Percentiles rank a stretch among this genome's conserved stretches.
phyloP scores from a whole-genome alignment of 1,139 yeast species.

The Zygoascus sp. region DNA sequence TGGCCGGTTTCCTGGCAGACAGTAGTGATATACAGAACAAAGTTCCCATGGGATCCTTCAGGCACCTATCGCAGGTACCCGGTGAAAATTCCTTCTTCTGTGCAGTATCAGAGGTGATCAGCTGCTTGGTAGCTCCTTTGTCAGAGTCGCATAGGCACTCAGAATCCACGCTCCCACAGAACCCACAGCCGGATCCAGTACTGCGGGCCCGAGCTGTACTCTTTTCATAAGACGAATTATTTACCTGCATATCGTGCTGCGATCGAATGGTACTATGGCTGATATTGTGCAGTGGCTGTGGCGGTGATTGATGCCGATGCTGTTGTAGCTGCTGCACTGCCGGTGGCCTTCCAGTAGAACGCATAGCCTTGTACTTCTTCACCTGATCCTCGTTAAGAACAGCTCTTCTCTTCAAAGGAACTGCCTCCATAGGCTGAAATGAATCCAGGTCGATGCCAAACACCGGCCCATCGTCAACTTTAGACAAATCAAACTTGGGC shows the following conservation, averaged over 20 bases:
- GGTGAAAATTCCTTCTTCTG: slow-evolving; percentile 36
- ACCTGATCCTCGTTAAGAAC: slow-evolving; percentile 2
- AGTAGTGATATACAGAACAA: slow-evolving; percentile 73
- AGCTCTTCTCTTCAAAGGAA: slow-evolving; percentile 22
- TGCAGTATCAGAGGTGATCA: neutral
- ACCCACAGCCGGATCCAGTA: slow-evolving; percentile 7
- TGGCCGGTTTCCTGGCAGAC: slow-evolving; percentile 21
- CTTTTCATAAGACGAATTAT: no score
- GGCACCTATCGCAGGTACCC: slow-evolving; percentile 75
- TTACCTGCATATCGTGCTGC: no score
- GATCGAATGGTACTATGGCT: no score
- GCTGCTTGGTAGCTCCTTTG: neutral
- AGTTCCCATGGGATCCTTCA: slow-evolving; percentile 73
- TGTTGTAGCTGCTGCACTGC: no score
- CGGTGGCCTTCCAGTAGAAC: no score
- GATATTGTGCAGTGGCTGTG: no score
- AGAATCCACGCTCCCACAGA: neutral
- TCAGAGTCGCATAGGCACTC: slow-evolving; percentile 8
- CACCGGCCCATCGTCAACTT: slow-evolving; percentile 8
- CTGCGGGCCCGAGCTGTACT: no score
- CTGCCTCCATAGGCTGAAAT: slow-evolving; percentile 26
- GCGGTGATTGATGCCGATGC: no score
- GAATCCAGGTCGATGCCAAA: slow-evolving; percentile 18
- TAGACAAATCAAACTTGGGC: slow-evolving; percentile 10
- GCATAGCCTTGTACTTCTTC: slow-evolving; percentile 1